Conservation (phyloP, 192 early-diverging fungal genomes). For the Tieghemiomyces parasiticus region DNA sequence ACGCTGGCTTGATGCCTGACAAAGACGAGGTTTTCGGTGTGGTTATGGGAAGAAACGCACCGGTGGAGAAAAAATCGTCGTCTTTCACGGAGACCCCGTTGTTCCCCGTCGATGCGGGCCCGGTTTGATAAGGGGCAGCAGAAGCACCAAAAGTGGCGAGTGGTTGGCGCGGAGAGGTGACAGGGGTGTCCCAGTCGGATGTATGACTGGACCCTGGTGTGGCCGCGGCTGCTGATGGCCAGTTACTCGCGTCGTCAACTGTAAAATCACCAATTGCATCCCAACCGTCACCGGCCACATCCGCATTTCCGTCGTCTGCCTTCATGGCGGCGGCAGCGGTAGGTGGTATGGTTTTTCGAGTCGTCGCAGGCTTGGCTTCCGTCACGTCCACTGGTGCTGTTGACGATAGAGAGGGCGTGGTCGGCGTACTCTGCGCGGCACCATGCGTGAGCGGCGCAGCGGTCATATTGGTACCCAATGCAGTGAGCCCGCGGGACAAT, state of each 20-base stretch:
- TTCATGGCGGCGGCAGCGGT: not conserved
- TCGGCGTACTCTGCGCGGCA: not conserved
- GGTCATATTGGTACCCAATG: conserved; percentile 9
- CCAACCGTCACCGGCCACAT: not conserved
- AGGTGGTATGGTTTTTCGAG: not conserved
- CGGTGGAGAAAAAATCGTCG: not conserved
- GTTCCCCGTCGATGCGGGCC: not conserved
- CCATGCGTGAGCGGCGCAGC: not conserved
- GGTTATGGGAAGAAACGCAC: not conserved
- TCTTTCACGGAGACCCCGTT: not conserved
- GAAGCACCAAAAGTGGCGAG: not conserved
- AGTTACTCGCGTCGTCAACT: not conserved
- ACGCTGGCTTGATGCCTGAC: not conserved
- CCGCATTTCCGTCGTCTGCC: not conserved
- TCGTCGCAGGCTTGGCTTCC: not conserved
- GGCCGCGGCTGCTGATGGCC: not conserved
- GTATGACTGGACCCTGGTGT: not conserved
- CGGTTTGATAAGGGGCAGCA: not conserved
- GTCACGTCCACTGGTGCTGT: too few species aligned
- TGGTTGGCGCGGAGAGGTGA: not conserved
- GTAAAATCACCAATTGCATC: not conserved
- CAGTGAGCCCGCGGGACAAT: conserved; percentile 23
- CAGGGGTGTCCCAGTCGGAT: not conserved
- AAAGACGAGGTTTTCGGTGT: not conserved
- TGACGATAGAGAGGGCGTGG: not conserved